Evolutionary conservation across 2,329 filamentous ascomycete species (phyloP).

Genomic region (Macrophomina tecta): DNA sequence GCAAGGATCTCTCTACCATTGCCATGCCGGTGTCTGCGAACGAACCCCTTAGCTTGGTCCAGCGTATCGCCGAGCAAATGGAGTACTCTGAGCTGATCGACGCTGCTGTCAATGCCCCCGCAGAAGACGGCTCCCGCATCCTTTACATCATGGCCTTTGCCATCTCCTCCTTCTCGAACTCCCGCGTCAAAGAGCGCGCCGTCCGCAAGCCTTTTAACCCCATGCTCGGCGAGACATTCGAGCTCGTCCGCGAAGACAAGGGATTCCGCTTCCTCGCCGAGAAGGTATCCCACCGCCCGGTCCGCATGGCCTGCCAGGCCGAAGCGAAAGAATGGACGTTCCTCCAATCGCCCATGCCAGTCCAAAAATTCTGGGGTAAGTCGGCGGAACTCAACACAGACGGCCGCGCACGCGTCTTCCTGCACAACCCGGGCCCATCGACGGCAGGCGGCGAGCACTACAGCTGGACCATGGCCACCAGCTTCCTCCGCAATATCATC

Average conservation of each 20-base stretch:
- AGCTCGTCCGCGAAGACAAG: constrained; percentile 84
- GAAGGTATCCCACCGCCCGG: constrained; percentile 91
- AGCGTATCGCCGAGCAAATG: constrained; percentile 86
- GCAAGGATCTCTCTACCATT: constrained; percentile 95
- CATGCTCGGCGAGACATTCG: constrained; percentile 93
- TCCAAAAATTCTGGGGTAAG: constrained; percentile 99
- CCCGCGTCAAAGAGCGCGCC: constrained; percentile 84
- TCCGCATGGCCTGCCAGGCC: constrained; percentile 91
- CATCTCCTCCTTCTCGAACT: constrained; percentile 81
- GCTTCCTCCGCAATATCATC: constrained; percentile 93
- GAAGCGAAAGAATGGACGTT: constrained; percentile 87
- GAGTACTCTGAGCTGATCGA: constrained; percentile 90
- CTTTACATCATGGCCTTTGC: constrained; percentile 90
- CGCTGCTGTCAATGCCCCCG: constrained; percentile 58
- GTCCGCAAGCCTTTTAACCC: constrained; percentile 98
- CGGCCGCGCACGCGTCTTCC: constrained; percentile 77
- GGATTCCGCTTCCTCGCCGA: constrained; percentile 93
- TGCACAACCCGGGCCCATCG: constrained; percentile 57
- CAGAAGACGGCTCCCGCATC: constrained; percentile 71
- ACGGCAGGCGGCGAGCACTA: constrained; percentile 73
- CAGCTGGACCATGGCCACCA: constrained; percentile 86
- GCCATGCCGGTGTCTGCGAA: constrained; percentile 98
- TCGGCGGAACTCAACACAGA: constrained; percentile 93
- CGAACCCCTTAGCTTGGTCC: constrained; percentile 86
- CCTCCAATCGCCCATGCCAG: constrained; percentile 83